Conservation (phyloP, 2,329 filamentous ascomycete species). For the Nothophaeocryptopus gaeumannii region DNA sequence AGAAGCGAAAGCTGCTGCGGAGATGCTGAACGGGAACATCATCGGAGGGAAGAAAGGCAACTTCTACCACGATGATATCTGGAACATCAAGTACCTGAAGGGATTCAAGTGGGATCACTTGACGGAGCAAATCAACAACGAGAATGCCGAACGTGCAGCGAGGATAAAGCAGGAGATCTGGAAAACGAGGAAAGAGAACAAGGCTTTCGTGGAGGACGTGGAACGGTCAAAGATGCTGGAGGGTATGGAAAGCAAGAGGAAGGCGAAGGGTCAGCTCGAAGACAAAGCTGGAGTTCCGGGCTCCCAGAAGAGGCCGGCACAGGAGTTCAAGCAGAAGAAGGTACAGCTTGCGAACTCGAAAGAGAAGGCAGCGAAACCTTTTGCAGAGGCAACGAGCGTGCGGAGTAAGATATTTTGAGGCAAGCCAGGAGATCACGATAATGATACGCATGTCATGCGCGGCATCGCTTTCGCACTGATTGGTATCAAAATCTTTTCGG, state of each 20-base stretch:
- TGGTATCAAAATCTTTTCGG: too few relatives aligned
- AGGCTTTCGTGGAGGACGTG: constrained; percentile 74
- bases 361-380: constrained; percentile 1
- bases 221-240: constrained; percentile 77
- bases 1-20: constrained; percentile 73
- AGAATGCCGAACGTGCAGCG: constrained; percentile 75
- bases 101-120: constrained; percentile 75
- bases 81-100: constrained; percentile 77
- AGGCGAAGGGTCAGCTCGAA: constrained; percentile 52
- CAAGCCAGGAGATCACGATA: neutral
- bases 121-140: constrained; percentile 74
- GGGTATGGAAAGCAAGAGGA: constrained; percentile 59
- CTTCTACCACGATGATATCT: constrained; percentile 82
- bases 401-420: constrained; percentile 15
- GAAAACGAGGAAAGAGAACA: constrained; percentile 74
- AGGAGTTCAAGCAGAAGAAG: constrained; percentile 16
- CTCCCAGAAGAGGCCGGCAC: neutral
- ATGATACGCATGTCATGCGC: neutral
- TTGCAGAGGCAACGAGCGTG: neutral
- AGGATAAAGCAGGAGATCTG: constrained; percentile 75
- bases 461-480: too few relatives aligned
- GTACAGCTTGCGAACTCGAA: neutral
- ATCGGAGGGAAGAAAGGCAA: constrained; percentile 81
- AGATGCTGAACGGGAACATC: constrained; percentile 71
- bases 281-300: constrained; percentile 28